phyloP scores from a whole-genome alignment of 768 basidiomycete species.

The Mycena rebaudengoi region DNA sequence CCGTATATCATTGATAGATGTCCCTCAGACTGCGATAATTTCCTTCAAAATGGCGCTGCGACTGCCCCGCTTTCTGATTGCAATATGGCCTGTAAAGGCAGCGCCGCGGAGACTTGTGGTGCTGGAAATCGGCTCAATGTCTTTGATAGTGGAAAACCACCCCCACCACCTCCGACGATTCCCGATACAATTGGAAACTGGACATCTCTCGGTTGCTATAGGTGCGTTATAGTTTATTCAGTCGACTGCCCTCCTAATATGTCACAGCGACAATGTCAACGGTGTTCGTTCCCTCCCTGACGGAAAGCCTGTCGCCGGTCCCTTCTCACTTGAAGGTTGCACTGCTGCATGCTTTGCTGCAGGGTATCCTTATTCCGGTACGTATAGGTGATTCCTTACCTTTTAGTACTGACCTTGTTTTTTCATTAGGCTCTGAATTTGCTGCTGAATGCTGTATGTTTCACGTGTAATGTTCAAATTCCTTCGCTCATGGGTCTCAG shows the following conservation, averaged over 20 bases:
- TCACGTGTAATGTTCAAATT: background rate
- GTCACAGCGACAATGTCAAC: slow-evolving; percentile 52
- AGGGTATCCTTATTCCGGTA: slow-evolving; percentile 54
- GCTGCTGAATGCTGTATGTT: slow-evolving; percentile 61
- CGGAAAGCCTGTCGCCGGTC: slow-evolving; percentile 53
- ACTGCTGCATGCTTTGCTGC: slow-evolving; percentile 66
- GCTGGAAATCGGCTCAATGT: slow-evolving; percentile 54
- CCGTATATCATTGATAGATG: background rate
- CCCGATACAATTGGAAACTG: slow-evolving; percentile 68
- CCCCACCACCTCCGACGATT: slow-evolving; percentile 64
- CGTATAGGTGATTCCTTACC: slow-evolving; percentile 46
- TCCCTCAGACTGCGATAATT: slow-evolving; percentile 69
- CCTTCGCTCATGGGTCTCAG: slow-evolving; percentile 39
- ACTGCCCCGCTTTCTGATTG: slow-evolving; percentile 55
- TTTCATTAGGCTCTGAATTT: slow-evolving; percentile 11
- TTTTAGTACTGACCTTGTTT: background rate
- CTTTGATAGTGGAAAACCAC: slow-evolving; percentile 65
- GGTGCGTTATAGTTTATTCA: slow-evolving; percentile 45
- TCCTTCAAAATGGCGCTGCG: slow-evolving; percentile 54
- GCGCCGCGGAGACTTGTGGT: slow-evolving; percentile 54
- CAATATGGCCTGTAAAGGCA: slow-evolving; percentile 53
- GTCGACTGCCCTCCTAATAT: slow-evolving; percentile 29
- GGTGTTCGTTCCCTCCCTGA: slow-evolving; percentile 52
- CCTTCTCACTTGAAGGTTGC: slow-evolving; percentile 64
- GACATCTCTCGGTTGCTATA: slow-evolving; percentile 78